Evolutionary conservation across 768 basidiomycete genomes (phyloP), one percentile per base, ranked within the genome.

Genomic region (Trametes meyenii): DNA sequence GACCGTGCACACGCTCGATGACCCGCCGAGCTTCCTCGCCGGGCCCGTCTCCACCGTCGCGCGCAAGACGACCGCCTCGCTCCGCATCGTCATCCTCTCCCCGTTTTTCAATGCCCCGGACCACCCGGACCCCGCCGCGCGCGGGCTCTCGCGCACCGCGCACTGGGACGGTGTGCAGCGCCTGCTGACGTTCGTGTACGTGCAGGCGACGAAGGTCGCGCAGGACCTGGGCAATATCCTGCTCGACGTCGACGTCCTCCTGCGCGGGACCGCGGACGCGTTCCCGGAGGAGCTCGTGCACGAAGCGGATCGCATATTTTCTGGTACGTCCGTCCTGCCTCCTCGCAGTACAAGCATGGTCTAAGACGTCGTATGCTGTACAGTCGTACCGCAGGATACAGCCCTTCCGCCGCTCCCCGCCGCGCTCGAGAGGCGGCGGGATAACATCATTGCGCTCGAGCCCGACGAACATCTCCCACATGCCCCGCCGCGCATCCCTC

Each of bases 181-280:
- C 11, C 81, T 96, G 48, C 79, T 98, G 63, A 91, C 91, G 0
- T 88, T 85, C 69, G 83, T 91, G 40, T 97, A 98, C 73, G 90
- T 92, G 2, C 88, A 90, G 66, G 90, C 92, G n/a, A 89, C 89
- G 14, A 86, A 83, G 67, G 82, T 85, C 43, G 89, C 90, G 14
- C 86, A 88, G 69, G 80, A 83, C 39, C 72, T 79, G 67, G 84
- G 84, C 70, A 89, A 85, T 63, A 76, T 94, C 43, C 79, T 92
- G 58, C 83, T 95, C 80, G 80, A 88, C 55, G 78, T 96, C 50
- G 88, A 92, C 67, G 89, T 96, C 14, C 75, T 92, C 48, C 81
- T 96, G 60, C 79, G 83, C 51, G 85, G 81, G n/a, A 71, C 80
- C 54, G 78, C 83, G 44, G 76, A 78, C 58, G 73, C 76, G 55